These are phyloP conservation scores for Monascus purpureus DNA, from an alignment of 495 filamentous ascomycete species.

Conservation along the genomic window DNA sequence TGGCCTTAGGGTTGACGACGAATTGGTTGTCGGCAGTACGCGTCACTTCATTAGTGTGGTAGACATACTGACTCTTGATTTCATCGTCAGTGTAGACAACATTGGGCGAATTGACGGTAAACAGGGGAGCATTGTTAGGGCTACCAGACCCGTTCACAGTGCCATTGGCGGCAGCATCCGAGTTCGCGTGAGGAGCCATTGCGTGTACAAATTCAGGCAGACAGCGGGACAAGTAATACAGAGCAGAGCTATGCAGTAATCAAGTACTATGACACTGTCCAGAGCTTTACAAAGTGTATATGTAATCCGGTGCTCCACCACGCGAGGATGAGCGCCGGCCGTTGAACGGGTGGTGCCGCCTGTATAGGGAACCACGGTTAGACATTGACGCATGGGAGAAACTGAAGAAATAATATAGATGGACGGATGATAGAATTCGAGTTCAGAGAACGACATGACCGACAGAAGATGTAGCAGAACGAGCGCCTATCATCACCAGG, in stretches of 20 bases:
- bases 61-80: conserved; percentile 92
- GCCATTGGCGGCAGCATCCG: conserved; percentile 42
- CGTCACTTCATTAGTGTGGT: conserved; percentile 78
- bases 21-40: conserved; percentile 60
- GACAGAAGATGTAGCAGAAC: not conserved
- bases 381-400: too few relatives aligned
- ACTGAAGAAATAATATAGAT: too few relatives aligned
- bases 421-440: not conserved
- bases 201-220: conserved; percentile 20
- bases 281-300: conserved; percentile 41
- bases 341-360: conserved; percentile 95
- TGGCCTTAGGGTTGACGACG: conserved; percentile 77
- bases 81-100: conserved; percentile 77
- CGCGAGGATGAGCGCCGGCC: conserved; percentile 85
- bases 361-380: conserved; percentile 24
- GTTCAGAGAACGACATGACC: not conserved
- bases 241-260: conserved; percentile 6
- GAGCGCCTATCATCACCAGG: not conserved
- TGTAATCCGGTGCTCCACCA: conserved; percentile 74
- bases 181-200: conserved; percentile 94
- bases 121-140: conserved; percentile 42
- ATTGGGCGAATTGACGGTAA: conserved; percentile 82
- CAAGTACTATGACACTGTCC: conserved; percentile 5
- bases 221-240: conserved; percentile 5
- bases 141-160: conserved; percentile 57